phyloP scores from a whole-genome alignment of 2,329 filamentous ascomycete species.

The Aspergillus nomiae region DNA sequence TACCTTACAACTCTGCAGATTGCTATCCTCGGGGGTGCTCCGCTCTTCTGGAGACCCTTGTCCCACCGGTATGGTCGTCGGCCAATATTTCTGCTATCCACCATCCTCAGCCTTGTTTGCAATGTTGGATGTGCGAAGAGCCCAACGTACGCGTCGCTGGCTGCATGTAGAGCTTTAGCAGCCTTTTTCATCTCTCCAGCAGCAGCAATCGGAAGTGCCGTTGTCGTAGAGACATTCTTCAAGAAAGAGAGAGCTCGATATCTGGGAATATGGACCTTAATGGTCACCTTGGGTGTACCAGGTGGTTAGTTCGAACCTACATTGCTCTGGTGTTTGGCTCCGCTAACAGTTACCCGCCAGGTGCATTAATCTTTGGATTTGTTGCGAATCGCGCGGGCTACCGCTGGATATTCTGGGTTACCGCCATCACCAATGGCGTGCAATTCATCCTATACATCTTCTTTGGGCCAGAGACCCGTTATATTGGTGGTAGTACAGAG shows the following conservation, averaged over 20 bases:
- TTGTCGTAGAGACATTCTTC: slow-evolving; percentile 60
- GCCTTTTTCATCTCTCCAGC: slow-evolving; percentile 60
- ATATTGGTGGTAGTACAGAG: slow-evolving; percentile 34
- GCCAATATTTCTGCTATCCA: slow-evolving; percentile 57
- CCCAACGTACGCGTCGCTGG: slow-evolving; percentile 52
- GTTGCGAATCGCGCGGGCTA: slow-evolving; percentile 57
- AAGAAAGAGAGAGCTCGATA: slow-evolving; percentile 54
- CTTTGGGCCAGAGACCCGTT: slow-evolving; percentile 58
- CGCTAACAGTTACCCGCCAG: slow-evolving; percentile 16
- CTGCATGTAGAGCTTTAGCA: slow-evolving; percentile 53
- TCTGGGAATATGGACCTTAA: slow-evolving; percentile 59
- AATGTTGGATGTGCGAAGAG: slow-evolving; percentile 61
- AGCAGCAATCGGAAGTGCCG: slow-evolving; percentile 56
- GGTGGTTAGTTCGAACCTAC: slow-evolving; percentile 14
- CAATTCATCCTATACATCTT: slow-evolving; percentile 60
- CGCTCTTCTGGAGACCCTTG: slow-evolving; percentile 60
- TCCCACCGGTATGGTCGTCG: slow-evolving; percentile 57
- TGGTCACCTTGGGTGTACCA: slow-evolving; percentile 53
- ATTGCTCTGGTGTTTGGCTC: neutral
- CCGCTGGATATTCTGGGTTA: slow-evolving; percentile 61
- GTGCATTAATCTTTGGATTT: slow-evolving; percentile 38
- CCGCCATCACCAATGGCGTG: slow-evolving; percentile 59
- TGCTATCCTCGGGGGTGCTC: slow-evolving; percentile 54
- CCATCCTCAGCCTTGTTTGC: slow-evolving; percentile 51
- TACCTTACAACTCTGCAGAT: slow-evolving; percentile 61